Evolutionary conservation across 2,329 filamentous ascomycete species (phyloP), one percentile per base, ranked within the genome.

Genomic region (Paraconiothyrium brasiliense): DNA sequence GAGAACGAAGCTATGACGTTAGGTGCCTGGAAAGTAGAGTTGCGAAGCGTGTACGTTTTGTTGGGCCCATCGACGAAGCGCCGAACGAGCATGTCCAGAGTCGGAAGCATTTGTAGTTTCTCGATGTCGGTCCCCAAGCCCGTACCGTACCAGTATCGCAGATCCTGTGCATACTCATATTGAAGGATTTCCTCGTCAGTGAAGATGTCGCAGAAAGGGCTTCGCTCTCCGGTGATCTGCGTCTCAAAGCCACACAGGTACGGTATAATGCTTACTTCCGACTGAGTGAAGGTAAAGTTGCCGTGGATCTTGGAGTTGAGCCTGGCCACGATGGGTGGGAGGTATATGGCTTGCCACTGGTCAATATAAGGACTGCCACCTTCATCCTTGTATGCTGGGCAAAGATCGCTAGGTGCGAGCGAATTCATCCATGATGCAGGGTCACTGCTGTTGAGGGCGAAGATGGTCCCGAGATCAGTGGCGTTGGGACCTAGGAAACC

Each of bases 201-300:
- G 68, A 90, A 88, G 16, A 89, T 80, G 54, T 80, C 79, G 71
- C 89, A 91, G 80, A 86, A 91, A 0, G 88, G 86, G 4, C 87
- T 90, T 16, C 63, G 67, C 1, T 77, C 78, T 1, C 89, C 89
- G 0, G 82, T 87, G 65, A 91, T 90, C 68, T 91, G 89, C 3
- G 85, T 87, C 69, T 92, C 89, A 61, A 90, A 92, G 4, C 88
- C 89, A 67, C 89, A 92, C n/a, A 91, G 81, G 67, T 91, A 90
- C 0, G 88, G 88, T 54, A 91, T 87, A 48, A 84, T 83, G 8
- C 78, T 80, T 46, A 89, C 79, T 60, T 90, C 87, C 1, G 75
- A 77, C 35, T 83, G 77, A 0, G 81, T 83, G 37, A 90, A 81
- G 0, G 83, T 84, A 37, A 90, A 82, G 43, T 83, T 80, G 1